These are phyloP conservation scores for Wickerhamiella sergipiensis DNA, from an alignment of 805 yeast species.

Conservation along the genomic window DNA sequence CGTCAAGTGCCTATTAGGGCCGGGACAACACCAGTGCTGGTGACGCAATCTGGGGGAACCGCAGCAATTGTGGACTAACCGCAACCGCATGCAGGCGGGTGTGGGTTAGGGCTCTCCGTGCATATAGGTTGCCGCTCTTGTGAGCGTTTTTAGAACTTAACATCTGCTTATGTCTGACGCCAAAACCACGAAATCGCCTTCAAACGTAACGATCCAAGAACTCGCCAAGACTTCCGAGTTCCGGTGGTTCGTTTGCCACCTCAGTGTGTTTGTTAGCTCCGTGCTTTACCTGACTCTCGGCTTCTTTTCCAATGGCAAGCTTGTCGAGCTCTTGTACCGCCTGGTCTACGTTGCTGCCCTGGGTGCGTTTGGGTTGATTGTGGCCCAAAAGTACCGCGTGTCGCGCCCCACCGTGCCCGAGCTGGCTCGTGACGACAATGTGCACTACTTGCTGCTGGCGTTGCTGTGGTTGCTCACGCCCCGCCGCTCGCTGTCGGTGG, in stretches of 20 bases:
- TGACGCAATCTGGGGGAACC: background rate
- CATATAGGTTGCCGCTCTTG: background rate
- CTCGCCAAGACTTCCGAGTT: constrained; percentile 18
- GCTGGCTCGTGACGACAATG: constrained; percentile 43
- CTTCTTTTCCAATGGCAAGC: constrained; percentile 17
- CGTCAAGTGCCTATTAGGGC: too few species aligned
- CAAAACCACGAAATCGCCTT: background rate
- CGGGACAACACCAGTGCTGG: background rate
- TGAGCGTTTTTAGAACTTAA: background rate
- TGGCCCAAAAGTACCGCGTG: constrained; percentile 40
- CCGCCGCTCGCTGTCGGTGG: constrained; percentile 43
- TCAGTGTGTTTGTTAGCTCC: constrained; percentile 11
- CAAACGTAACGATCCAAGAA: constrained; percentile 5
- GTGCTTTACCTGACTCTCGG: constrained; percentile 8
- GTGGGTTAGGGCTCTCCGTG: background rate
- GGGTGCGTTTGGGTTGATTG: constrained; percentile 62
- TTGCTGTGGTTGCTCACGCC: constrained; percentile 46
- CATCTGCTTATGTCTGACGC: background rate
- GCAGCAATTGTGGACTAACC: background rate
- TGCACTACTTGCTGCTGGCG: constrained; percentile 54
- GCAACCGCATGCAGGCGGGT: background rate
- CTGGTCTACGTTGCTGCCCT: constrained; percentile 49
- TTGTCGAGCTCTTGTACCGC: constrained; percentile 39
- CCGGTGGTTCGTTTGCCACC: constrained; percentile 19
- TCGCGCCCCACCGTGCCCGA: constrained; percentile 15